Evolutionary conservation across 176 grass and related monocot genomes (phyloP).

Genomic region (Oryza glaberrima): DNA sequence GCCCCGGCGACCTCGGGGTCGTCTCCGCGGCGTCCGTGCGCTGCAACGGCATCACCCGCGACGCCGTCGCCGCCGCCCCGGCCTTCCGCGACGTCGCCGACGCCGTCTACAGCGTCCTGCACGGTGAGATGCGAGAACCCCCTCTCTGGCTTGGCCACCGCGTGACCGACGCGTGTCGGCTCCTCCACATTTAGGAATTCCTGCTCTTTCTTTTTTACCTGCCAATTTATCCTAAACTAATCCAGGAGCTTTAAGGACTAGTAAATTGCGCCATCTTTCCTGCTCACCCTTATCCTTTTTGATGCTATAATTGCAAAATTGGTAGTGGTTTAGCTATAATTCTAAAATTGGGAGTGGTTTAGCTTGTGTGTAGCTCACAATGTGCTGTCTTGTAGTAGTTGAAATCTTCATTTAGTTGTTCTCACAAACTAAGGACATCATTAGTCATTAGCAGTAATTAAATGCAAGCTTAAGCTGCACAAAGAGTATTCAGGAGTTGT

Average conservation of each 20-base stretch:
- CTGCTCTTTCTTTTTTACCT: neutral
- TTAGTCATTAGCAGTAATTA: neutral
- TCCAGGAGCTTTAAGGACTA: neutral
- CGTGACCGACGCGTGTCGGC: neutral
- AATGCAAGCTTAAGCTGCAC: neutral
- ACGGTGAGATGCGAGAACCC: constrained; percentile 50
- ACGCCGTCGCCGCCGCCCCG: constrained; percentile 65
- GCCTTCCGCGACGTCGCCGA: constrained; percentile 74
- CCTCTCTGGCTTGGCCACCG: neutral
- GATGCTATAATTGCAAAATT: neutral
- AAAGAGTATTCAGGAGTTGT: neutral
- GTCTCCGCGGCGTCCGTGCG: constrained; percentile 69
- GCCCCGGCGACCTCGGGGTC: constrained; percentile 62
- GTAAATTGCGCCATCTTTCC: neutral
- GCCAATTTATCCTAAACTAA: neutral
- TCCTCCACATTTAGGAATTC: neutral
- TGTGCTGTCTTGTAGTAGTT: neutral
- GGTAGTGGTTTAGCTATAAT: neutral
- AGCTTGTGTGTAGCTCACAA: neutral
- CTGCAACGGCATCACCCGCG: constrained; percentile 88
- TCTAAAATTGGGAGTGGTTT: neutral
- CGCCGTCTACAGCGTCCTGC: constrained; percentile 66
- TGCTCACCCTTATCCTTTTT: too few relatives aligned
- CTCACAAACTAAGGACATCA: neutral
- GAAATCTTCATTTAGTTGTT: neutral